Evolutionary conservation across 768 basidiomycete species (phyloP), one percentile per base, ranked within the genome.

Genomic region (Mrakia hoshinonis): DNA sequence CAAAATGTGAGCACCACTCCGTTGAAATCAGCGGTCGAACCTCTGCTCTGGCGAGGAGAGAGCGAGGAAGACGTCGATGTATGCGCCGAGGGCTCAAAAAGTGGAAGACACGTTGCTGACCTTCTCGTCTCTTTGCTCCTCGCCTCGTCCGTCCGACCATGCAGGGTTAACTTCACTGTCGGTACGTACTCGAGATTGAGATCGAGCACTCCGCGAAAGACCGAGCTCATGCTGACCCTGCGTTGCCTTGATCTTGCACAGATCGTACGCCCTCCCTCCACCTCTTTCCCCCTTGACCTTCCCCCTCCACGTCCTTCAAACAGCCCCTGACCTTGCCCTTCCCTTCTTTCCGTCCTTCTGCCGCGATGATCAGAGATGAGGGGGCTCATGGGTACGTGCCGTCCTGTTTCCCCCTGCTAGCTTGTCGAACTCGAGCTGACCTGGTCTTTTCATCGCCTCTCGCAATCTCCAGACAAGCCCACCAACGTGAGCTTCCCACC

Each of bases 161-260:
- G 22, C 69, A 71, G 70, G 70, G 70, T 71, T 71, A 66, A 71
- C 70, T 71, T 71, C 64, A 71, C 70, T 49, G 46, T 66, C 70
- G 67, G 48, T 68, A 55, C 29, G 54, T 55, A 55, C 10, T 5
- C 13, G 15, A 18, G 4, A 3, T 4, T 55, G 26, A 0, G 4
- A 26, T 31, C 26, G 18, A 10, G 7, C n/a, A 6, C 29, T 31
- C 12, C 54, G 54, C 34, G 26, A 12, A 26, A 34, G 1, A 31
- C 11, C 3, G 9, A 55, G 6, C n/a, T n/a, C 13, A 18, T 29
- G 54, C 54, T 55, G 68, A 67, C 38, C 38, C 46, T 26, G 18
- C 4, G 58, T 62, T 58, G 24, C n/a, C 31, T 11, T 60, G 60
- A 3, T 9, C 24, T 9, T 20, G 18, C 36, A 22, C 36, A 43